These are phyloP conservation scores for Russula earlei DNA, from an alignment of 768 basidiomycete species.

Conservation along the genomic window DNA sequence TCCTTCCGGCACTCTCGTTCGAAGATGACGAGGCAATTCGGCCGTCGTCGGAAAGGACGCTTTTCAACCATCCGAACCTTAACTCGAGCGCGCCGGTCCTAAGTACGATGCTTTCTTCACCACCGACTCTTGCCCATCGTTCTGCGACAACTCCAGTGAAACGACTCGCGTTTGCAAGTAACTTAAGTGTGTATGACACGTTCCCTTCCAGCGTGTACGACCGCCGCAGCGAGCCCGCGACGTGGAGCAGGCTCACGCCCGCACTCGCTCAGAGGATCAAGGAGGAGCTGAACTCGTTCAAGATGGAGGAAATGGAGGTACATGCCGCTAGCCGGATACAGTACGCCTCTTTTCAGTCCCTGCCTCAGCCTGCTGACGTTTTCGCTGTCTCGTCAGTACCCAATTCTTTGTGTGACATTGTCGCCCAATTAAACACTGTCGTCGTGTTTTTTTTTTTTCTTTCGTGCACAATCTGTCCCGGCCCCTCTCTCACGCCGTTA, in stretches of 20 bases:
- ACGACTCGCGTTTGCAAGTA: conserved; percentile 80
- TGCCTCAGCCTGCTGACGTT: conserved; percentile 5
- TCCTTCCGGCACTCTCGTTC: conserved; percentile 52
- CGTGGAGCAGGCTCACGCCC: conserved; percentile 93
- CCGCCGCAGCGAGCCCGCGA: conserved; percentile 89
- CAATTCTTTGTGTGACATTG: conserved; percentile 74
- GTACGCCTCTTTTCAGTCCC: conserved; percentile 36
- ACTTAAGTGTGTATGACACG: conserved; percentile 94
- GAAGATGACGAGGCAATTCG: conserved; percentile 32
- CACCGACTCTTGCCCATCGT: conserved; percentile 55
- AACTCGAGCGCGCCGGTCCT: conserved; percentile 88
- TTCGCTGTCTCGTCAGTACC: conserved; percentile 40
- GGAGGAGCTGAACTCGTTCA: conserved; percentile 96
- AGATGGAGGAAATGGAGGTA: conserved; percentile 99
- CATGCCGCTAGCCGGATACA: conserved; percentile 88
- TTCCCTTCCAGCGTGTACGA: conserved; percentile 89
- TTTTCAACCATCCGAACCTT: conserved; percentile 64
- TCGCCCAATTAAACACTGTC: conserved; percentile 23
- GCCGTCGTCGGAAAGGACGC: conserved; percentile 37
- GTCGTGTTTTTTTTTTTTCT: not conserved
- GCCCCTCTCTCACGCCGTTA: conserved; percentile 13
- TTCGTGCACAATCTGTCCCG: conserved; percentile 17
- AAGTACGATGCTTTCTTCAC: conserved; percentile 41
- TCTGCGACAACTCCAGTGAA: conserved; percentile 64
- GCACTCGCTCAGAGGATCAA: conserved; percentile 94